A percentile compares a stretch with the other conserved stretches of the same genome.
Conservation (phyloP, 371 early-diverging fungal genomes). For the Entomophthora muscae region DNA sequence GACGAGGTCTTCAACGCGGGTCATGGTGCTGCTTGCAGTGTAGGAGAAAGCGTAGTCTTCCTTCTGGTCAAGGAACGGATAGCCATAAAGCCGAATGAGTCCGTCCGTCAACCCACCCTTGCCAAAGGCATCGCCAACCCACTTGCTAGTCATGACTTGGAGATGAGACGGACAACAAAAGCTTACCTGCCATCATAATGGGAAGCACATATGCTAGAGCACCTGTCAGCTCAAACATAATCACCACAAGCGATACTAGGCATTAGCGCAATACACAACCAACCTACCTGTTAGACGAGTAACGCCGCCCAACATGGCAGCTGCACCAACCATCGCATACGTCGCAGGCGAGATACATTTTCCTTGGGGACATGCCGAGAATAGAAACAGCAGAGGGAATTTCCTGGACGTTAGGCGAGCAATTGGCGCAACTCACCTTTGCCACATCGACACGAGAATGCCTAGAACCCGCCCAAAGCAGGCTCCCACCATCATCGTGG, state of each 20-base stretch:
- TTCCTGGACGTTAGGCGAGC: background rate
- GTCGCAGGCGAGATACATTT: slow-evolving; percentile 80
- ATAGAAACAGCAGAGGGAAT: background rate
- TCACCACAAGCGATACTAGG: slow-evolving; percentile 43
- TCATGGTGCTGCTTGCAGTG: slow-evolving; percentile 34
- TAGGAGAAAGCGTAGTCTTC: slow-evolving; percentile 48
- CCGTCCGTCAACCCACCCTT: slow-evolving; percentile 70
- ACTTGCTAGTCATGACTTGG: slow-evolving; percentile 52
- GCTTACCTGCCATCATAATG: slow-evolving; percentile 66
- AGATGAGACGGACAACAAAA: background rate
- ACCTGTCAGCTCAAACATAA: slow-evolving; percentile 86
- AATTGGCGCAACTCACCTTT: slow-evolving; percentile 12
- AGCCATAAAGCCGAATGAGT: slow-evolving; percentile 52
- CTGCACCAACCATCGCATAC: slow-evolving; percentile 91
- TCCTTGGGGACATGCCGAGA: slow-evolving; percentile 15
- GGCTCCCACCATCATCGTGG: slow-evolving; percentile 68
- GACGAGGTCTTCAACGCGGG: slow-evolving; percentile 30
- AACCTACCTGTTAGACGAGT: slow-evolving; percentile 67
- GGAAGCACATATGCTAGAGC: slow-evolving; percentile 63
- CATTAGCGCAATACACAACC: background rate
- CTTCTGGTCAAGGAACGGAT: slow-evolving; percentile 75
- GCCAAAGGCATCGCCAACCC: slow-evolving; percentile 66
- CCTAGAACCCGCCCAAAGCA: slow-evolving; percentile 56
- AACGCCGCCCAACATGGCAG: slow-evolving; percentile 76
- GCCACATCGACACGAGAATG: slow-evolving; percentile 42